A percentile compares a stretch with the other conserved stretches of the same genome.
phyloP scores from a whole-genome alignment of 2,329 filamentous ascomycete species.

The Ceratocystis harringtonii region DNA sequence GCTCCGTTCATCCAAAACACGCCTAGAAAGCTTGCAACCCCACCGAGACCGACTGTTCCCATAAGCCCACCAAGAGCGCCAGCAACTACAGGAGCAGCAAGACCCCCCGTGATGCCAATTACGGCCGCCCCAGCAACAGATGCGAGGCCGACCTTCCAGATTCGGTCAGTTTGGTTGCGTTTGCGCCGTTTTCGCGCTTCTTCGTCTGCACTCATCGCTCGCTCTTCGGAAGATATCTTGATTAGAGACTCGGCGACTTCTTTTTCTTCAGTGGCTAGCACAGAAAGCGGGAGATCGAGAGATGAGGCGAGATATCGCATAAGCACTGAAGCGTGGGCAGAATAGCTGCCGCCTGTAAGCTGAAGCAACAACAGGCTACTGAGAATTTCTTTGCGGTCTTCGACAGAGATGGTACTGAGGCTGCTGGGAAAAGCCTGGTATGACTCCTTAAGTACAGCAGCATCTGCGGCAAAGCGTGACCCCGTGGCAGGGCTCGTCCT shows the following conservation, averaged over 20 bases:
- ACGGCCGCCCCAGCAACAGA: slow-evolving; percentile 76
- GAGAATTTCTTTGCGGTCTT: slow-evolving; percentile 47
- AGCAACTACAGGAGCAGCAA: slow-evolving; percentile 79
- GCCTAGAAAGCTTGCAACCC: slow-evolving; percentile 72
- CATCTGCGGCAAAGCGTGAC: slow-evolving; percentile 23
- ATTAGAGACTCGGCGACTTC: slow-evolving; percentile 64
- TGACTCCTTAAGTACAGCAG: slow-evolving; percentile 34
- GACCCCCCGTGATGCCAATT: slow-evolving; percentile 79
- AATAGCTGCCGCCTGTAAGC: slow-evolving; percentile 59
- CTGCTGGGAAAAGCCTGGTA: slow-evolving; percentile 40
- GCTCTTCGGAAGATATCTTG: slow-evolving; percentile 40
- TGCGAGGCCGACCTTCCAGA: slow-evolving; percentile 84
- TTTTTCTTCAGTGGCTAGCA: slow-evolving; percentile 54
- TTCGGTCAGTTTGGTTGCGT: slow-evolving; percentile 52
- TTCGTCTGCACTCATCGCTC: slow-evolving; percentile 53
- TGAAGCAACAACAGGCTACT: slow-evolving; percentile 57
- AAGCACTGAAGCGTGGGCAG: slow-evolving; percentile 55
- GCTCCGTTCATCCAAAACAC: slow-evolving; percentile 76
- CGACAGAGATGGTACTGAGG: slow-evolving; percentile 39
- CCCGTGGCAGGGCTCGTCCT: slow-evolving; percentile 25
- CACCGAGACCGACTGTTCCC: slow-evolving; percentile 71
- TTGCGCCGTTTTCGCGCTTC: slow-evolving; percentile 61
- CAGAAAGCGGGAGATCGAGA: slow-evolving; percentile 44
- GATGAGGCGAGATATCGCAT: slow-evolving; percentile 54
- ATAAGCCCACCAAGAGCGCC: slow-evolving; percentile 72